A percentile compares a stretch with the other conserved stretches of the same genome.
Evolutionary conservation across 441 rosid species (phyloP).

Genomic region (Eutrema salsugineum): DNA sequence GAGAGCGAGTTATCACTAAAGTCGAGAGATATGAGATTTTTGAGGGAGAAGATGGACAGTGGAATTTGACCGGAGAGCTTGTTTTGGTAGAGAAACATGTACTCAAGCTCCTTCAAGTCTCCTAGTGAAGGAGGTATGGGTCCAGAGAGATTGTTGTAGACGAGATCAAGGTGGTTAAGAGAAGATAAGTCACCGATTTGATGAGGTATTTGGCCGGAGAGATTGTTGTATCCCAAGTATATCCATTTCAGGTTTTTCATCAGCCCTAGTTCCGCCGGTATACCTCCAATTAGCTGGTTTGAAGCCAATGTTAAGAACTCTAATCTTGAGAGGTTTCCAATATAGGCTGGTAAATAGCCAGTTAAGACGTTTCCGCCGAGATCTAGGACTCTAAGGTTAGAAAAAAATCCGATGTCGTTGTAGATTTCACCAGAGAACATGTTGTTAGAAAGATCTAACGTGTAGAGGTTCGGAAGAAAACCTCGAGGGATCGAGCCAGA

Average conservation of each 20-base stretch:
- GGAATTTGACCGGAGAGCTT: slow-evolving; percentile 65
- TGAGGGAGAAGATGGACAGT: slow-evolving; percentile 46
- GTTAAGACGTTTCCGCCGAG: slow-evolving; percentile 77
- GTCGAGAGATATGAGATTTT: slow-evolving; percentile 64
- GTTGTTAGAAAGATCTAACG: slow-evolving; percentile 77
- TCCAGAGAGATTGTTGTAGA: slow-evolving; percentile 81
- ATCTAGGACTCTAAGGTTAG: slow-evolving; percentile 55
- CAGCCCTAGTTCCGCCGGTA: slow-evolving; percentile 49
- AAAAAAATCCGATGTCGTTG: slow-evolving; percentile 48
- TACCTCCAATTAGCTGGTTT: slow-evolving; percentile 61
- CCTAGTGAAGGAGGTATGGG: slow-evolving; percentile 65
- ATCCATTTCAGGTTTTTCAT: slow-evolving; percentile 70
- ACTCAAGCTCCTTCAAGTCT: slow-evolving; percentile 51
- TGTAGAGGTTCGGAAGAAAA: slow-evolving; percentile 36
- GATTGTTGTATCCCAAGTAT: slow-evolving; percentile 87
- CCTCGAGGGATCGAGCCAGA: slow-evolving; percentile 49
- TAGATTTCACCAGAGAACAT: slow-evolving; percentile 62
- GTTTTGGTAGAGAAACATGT: slow-evolving; percentile 79
- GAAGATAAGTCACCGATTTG: slow-evolving; percentile 53
- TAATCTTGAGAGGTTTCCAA: slow-evolving; percentile 48
- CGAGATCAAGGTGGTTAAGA: slow-evolving; percentile 79
- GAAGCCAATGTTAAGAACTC: slow-evolving; percentile 74
- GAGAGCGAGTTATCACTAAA: slow-evolving; percentile 70
- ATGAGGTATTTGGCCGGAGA: slow-evolving; percentile 69
- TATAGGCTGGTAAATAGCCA: slow-evolving; percentile 52